phyloP scores from a whole-genome alignment of 441 rosid genomes.

The Dalechampia spathulata region DNA sequence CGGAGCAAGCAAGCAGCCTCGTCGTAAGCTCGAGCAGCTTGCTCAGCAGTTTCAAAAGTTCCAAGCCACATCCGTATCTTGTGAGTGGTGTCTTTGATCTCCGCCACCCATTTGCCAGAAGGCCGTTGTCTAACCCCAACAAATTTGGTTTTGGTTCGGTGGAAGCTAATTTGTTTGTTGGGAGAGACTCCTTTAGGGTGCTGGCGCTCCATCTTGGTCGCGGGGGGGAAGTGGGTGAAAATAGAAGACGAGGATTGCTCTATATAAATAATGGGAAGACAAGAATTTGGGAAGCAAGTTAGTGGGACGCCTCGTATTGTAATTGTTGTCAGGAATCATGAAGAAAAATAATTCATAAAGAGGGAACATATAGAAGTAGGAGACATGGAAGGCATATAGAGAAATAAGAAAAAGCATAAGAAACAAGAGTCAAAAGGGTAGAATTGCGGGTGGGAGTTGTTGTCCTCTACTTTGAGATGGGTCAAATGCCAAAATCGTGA shows the following conservation, averaged over 20 bases:
- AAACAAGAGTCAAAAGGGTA: too few species aligned
- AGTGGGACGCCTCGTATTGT: conserved; percentile 65
- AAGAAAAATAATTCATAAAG: too few species aligned
- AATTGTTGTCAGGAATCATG: too few species aligned
- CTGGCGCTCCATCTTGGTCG: conserved; percentile 36
- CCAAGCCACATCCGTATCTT: conserved; percentile 95
- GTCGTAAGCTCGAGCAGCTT: conserved; percentile 85
- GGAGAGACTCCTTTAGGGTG: conserved; percentile 21
- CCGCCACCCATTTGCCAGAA: conserved; percentile 92
- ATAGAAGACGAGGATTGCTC: neutral
- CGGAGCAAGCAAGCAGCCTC: conserved; percentile 87
- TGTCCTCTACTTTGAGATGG: too few species aligned
- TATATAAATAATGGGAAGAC: neutral
- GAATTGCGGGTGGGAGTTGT: too few species aligned
- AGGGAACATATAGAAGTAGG: too few species aligned
- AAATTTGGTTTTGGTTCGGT: conserved; percentile 40
- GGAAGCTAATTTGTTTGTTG: conserved; percentile 26
- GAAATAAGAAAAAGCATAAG: too few species aligned
- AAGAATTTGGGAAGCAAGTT: neutral
- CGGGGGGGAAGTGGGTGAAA: neutral
- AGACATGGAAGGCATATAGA: too few species aligned
- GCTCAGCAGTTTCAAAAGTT: conserved; percentile 73
- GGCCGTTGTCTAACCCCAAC: conserved; percentile 90
- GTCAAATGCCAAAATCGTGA: too few species aligned
- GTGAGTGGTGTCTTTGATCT: conserved; percentile 84